Conservation (phyloP, 1,284 basidiomycete species). For the Veloporphyrellus conicus region DNA sequence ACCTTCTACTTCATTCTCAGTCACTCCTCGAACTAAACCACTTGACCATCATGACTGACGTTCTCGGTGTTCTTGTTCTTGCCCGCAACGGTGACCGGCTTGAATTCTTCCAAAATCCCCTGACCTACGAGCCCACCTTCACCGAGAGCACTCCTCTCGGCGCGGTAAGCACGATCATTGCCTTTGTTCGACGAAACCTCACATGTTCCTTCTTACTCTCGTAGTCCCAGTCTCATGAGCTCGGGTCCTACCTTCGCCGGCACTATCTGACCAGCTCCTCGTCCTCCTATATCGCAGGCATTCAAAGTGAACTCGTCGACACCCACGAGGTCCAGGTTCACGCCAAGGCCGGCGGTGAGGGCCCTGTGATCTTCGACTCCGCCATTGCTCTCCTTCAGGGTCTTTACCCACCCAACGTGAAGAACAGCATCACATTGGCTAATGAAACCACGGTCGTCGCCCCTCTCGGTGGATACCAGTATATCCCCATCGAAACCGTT, state of each 20-base stretch:
- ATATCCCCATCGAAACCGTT: conserved; percentile 78
- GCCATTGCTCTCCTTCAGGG: conserved; percentile 75
- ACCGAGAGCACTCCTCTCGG: conserved; percentile 82
- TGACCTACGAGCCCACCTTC: conserved; percentile 63
- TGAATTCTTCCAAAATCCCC: conserved; percentile 67
- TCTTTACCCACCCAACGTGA: conserved; percentile 68
- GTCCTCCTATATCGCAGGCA: conserved; percentile 61
- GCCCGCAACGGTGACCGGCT: conserved; percentile 80
- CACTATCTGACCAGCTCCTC: conserved; percentile 66
- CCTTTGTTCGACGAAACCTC: not conserved
- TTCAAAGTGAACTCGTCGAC: conserved; percentile 64
- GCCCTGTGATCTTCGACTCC: conserved; percentile 79
- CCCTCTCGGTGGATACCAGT: conserved; percentile 82
- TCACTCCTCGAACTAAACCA: conserved; percentile 13
- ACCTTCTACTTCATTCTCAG: conserved; percentile 17
- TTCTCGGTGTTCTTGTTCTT: conserved; percentile 77
- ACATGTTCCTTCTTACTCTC: not conserved
- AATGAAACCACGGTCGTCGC: conserved; percentile 72
- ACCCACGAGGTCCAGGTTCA: conserved; percentile 68
- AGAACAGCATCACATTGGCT: conserved; percentile 69
- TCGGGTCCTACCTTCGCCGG: conserved; percentile 64
- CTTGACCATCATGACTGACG: conserved; percentile 49
- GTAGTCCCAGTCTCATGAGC: conserved; percentile 67
- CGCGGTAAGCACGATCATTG: conserved; percentile 46
- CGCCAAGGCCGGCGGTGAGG: conserved; percentile 81